Evolutionary conservation across 192 early-diverging fungal genomes (phyloP), one percentile per base, ranked within the genome.

Genomic region (Chytriomyces sp.): DNA sequence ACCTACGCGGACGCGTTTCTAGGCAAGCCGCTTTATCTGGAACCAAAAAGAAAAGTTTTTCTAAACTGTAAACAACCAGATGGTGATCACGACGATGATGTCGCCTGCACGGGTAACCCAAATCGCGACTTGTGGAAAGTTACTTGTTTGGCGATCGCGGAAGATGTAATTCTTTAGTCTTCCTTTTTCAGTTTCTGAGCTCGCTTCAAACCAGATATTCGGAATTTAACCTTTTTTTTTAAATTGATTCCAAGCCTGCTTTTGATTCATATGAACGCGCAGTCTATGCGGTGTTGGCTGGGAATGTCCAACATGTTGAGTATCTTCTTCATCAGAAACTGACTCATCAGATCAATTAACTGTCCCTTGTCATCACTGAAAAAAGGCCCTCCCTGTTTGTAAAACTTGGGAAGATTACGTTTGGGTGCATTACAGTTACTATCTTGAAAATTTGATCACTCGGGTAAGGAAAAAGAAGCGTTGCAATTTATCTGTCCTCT

Each of bases 361-460:
- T 24, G 28, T 9, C 45, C 45, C 26, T 28, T 43, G 46, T 46
- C 26, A 35, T 35, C 28, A 35, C 28, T 35, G 28, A 35, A 61
- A n/a, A n/a, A 47, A 92, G 89, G 88, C 87, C 18, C 45, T 91
- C 13, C 83, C 89, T 43, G 94, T 92, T 4, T 95, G 95, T 76
- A 85, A 86, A 46, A 86, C 82, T 9, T 97, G 96, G 96, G 95
- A 96, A 80, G 96, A 97, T 79, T 79, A 90, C 72, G 71, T 96
- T 18, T 97, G 96, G 96, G 90, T 86, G 1, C 89, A 92, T 48
- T 94, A 92, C 62, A 92, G 89, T 77, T 84, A 91, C 0, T 79
- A 94, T 50, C 79, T 94, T 7, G 94, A 97, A 69, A 61, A 71
- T 26, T 77, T 84, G 61, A 75, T 92, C 9, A 90, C 90, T 26